Conservation (phyloP, 2,329 filamentous ascomycete species). For the Aureobasidium sp. region DNA sequence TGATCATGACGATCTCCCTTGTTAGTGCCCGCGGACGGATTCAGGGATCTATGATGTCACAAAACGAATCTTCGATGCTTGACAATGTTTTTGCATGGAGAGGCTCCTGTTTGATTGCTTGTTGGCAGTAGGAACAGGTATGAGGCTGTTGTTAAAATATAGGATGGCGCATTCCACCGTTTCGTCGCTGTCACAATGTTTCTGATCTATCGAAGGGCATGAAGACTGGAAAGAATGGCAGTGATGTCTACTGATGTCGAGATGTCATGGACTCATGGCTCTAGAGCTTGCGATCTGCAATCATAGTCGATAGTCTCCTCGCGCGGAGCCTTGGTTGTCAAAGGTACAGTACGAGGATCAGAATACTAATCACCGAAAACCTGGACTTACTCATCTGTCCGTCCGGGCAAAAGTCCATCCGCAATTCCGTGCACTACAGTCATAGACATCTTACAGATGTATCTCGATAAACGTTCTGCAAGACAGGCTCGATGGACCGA, state of each 20-base stretch:
- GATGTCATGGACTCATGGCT: not conserved
- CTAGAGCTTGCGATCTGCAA: constrained; percentile 1
- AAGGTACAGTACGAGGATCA: not conserved
- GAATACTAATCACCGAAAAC: too few relatives aligned
- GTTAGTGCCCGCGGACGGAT: not conserved
- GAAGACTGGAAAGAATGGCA: too few relatives aligned
- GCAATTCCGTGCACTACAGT: not conserved
- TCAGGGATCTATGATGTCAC: not conserved
- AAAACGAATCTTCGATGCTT: not conserved
- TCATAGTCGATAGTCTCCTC: not conserved
- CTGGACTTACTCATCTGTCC: too few relatives aligned
- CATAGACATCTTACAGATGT: not conserved
- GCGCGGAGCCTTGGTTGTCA: not conserved
- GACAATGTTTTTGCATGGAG: not conserved
- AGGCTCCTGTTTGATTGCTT: not conserved
- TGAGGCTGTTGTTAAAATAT: too few relatives aligned
- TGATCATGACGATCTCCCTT: not conserved
- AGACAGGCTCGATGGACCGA: not conserved
- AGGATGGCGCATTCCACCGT: too few relatives aligned
- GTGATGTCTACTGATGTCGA: too few relatives aligned
- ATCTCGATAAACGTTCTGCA: not conserved
- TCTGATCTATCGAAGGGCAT: too few relatives aligned
- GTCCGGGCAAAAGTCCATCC: too few relatives aligned
- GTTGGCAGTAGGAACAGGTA: not conserved
- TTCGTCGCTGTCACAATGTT: too few relatives aligned